phyloP scores from a whole-genome alignment of 139 green algal species.

The Deuterostichococcus epilithicus region DNA sequence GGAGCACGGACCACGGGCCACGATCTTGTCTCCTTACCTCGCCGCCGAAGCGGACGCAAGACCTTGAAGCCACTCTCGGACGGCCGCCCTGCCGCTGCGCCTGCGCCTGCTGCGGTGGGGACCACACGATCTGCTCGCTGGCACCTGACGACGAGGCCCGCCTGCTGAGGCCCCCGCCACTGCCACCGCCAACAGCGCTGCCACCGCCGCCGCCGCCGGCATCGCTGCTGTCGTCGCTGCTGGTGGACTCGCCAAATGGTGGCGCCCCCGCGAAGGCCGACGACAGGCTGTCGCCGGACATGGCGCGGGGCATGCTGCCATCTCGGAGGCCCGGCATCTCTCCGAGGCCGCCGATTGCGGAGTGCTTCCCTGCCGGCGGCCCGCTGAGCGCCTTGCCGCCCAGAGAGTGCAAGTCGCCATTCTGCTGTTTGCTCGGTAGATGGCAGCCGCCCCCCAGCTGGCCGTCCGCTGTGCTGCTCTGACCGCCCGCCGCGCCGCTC shows the following conservation, averaged over 20 bases:
- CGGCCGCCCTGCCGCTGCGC: constrained; percentile 1
- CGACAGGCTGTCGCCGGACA: not conserved
- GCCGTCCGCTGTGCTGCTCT: too few species aligned
- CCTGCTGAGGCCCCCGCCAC: not conserved
- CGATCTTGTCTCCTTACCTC: too few species aligned
- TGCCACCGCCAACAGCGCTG: not conserved
- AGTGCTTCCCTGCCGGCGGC: too few species aligned
- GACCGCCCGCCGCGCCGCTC: too few species aligned
- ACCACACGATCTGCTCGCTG: constrained; percentile 1
- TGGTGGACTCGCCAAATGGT: not conserved
- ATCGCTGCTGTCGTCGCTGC: not conserved
- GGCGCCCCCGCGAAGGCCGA: not conserved
- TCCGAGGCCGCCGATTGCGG: too few species aligned
- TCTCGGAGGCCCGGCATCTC: not conserved
- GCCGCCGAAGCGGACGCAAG: not conserved
- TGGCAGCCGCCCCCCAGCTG: too few species aligned
- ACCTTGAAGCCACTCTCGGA: not conserved
- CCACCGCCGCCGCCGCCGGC: too few species aligned
- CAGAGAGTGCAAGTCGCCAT: too few species aligned
- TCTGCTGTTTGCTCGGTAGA: too few species aligned
- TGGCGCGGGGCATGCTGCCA: not conserved
- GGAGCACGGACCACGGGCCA: too few species aligned
- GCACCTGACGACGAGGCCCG: not conserved
- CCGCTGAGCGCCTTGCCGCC: too few species aligned
- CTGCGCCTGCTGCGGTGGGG: constrained; percentile 12